Evolutionary conservation across 1,139 yeast genomes (phyloP).

Genomic region (Scheffersomyces lignicola): DNA sequence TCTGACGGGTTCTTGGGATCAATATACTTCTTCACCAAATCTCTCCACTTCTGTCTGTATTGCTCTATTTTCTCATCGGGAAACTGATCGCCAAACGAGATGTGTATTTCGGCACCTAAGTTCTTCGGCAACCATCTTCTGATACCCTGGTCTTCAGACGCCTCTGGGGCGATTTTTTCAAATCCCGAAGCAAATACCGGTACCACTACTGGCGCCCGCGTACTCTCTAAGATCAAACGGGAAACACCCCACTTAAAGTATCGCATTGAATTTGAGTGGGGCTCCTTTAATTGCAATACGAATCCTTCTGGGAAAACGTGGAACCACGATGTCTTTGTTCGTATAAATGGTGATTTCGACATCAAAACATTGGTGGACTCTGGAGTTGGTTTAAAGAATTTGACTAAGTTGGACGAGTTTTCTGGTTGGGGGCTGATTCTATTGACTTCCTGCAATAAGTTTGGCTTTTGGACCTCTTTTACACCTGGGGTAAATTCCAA

Average conservation of each 20-base stretch:
- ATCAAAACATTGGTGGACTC: constrained; percentile 33
- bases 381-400: constrained; percentile 28
- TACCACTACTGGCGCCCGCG: constrained; percentile 81
- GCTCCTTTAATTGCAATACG: constrained; percentile 81
- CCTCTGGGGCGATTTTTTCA: constrained; percentile 85
- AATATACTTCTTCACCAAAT: constrained; percentile 53
- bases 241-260: constrained; percentile 97
- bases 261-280: constrained; percentile 81
- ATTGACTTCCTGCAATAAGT: constrained; percentile 33
- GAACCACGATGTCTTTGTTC: constrained; percentile 79
- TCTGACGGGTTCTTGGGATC: constrained; percentile 55
- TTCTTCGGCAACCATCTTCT: constrained; percentile 64
- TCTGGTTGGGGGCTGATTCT: constrained; percentile 13
- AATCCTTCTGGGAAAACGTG: constrained; percentile 96
- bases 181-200: constrained; percentile 88
- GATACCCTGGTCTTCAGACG: constrained; percentile 51
- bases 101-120: constrained; percentile 65
- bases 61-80: constrained; percentile 58
- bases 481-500: constrained; percentile 45
- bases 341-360: constrained; percentile 47
- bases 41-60: constrained; percentile 70
- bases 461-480: constrained; percentile 27
- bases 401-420: constrained; percentile 18
- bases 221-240: constrained; percentile 76
- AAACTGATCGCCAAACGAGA: constrained; percentile 72